Base-by-base conservation (phyloP, 2,329 filamentous ascomycete genomes). In the Massarina eburnea region DNA sequence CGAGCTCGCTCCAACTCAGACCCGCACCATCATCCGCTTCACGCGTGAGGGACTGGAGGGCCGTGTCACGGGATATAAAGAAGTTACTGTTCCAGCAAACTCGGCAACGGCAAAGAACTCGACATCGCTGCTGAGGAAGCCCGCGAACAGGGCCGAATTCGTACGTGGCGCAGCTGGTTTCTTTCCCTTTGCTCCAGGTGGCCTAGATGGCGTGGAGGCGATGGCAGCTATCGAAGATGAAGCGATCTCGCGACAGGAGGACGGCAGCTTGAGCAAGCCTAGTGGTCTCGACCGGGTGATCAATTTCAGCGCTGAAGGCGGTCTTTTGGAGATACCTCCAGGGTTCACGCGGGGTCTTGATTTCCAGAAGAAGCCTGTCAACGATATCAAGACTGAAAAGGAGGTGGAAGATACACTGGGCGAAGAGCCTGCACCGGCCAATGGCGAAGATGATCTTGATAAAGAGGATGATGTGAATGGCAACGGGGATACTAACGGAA, bases 21-120 rank as follows among this genome's bases (percentile, higher is more conserved):
- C 91, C 14, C 84, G 94, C 46, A 97, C 91, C n/a, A 86, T 96
- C 57, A 96, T 90, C 21, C 85, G 94, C 22, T 99, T 99, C 69
- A 87, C 85, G 35, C 82, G 94, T 44, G 90, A 96, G 71, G 94
- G 94, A 5, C 79, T 97, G 12, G 91, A 97, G 71, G 94, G 94
- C 18, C 82, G 87, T 41, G 92, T 99, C 19, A 95, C 89, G 8
- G 91, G 91, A 40, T 97, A 99, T 71, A 88, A 86, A 64, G 94
- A 96, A 68, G 89, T 97, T 40, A 96, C 94, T 1, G 84, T 97
- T 8, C 90, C 92, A 4, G 89, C 89, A 26, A 88, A 85, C 61
- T 95, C 88, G 60, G 89, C 88, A 14, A 96, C 89, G 14, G 92
- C 91, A 38, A 99, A 96, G 73, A 96, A 95, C 64, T 96, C 91